Evolutionary conservation across 1,284 basidiomycete genomes (phyloP).

Genomic region (Violaceomyces palustris): DNA sequence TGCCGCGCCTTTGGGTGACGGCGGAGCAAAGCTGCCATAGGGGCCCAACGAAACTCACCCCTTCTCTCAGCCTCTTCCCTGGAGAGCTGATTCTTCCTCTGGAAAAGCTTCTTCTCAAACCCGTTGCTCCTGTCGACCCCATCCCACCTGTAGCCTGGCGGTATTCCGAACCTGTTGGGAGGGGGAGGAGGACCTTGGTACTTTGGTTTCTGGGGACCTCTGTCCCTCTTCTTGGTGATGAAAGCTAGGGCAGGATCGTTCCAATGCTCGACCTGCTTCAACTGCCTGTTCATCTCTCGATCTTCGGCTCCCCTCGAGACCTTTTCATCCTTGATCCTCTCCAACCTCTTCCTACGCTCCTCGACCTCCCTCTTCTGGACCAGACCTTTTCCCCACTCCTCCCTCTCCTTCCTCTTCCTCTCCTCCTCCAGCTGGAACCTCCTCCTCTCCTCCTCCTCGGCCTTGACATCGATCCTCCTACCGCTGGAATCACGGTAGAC

Average conservation of each 20-base stretch:
- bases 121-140: slow-evolving; percentile 69
- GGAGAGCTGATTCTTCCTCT: slow-evolving; percentile 14
- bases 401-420: slow-evolving; percentile 72
- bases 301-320: slow-evolving; percentile 63
- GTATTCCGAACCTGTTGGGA: slow-evolving; percentile 90
- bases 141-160: slow-evolving; percentile 93
- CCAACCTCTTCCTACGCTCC: slow-evolving; percentile 4
- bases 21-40: no score
- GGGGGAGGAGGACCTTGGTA: slow-evolving; percentile 82
- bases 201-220: slow-evolving; percentile 74
- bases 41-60: no score
- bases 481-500: slow-evolving; percentile 89
- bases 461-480: slow-evolving; percentile 79
- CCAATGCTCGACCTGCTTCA: slow-evolving; percentile 75
- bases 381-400: slow-evolving; percentile 90
- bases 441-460: slow-evolving; percentile 74
- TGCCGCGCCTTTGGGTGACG: no score
- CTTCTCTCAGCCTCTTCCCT: slow-evolving; percentile 13
- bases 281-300: slow-evolving; percentile 72
- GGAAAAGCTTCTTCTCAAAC: slow-evolving; percentile 74
- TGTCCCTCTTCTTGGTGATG: slow-evolving; percentile 62
- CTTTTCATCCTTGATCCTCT: slow-evolving; percentile 2
- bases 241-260: slow-evolving; percentile 94
- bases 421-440: slow-evolving; percentile 31
- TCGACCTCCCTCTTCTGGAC: slow-evolving; percentile 64